phyloP scores from a whole-genome alignment of 2,329 filamentous ascomycete genomes.

The Penicillium sp. region DNA sequence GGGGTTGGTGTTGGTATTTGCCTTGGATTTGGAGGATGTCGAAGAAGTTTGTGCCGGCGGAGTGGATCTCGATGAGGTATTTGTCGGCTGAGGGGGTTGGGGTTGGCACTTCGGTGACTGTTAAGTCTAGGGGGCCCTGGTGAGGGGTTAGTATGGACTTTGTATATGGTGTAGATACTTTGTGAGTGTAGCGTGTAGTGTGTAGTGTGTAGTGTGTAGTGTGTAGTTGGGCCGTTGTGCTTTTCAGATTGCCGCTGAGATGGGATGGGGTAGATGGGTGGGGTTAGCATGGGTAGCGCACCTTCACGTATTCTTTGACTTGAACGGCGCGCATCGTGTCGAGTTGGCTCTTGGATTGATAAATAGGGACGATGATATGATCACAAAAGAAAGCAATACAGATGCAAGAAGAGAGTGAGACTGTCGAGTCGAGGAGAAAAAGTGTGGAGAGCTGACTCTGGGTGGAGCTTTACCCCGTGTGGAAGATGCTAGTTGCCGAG shows the following conservation, averaged over 20 bases:
- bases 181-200: no score
- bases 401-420: background rate
- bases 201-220: no score
- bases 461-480: constrained; percentile 18
- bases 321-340: constrained; percentile 71
- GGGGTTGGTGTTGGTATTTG: constrained; percentile 91
- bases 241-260: constrained; percentile 3
- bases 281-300: constrained; percentile 33
- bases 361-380: background rate
- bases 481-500: constrained; percentile 20
- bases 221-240: background rate
- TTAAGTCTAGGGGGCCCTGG: constrained; percentile 77
- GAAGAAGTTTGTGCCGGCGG: constrained; percentile 93
- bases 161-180: background rate
- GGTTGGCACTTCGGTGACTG: constrained; percentile 71
- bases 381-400: background rate
- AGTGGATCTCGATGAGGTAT: constrained; percentile 85
- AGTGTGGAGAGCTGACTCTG: background rate
- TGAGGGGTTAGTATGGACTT: background rate
- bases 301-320: constrained; percentile 73
- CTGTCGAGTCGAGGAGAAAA: background rate
- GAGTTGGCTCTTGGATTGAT: constrained; percentile 27
- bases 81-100: constrained; percentile 70
- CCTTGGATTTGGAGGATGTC: constrained; percentile 93
- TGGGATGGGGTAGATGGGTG: background rate